A percentile compares a stretch with the other conserved stretches of the same genome.
Evolutionary conservation across 176 grass and related monocot species (phyloP).

Genomic region (Eragrostis curvula): DNA sequence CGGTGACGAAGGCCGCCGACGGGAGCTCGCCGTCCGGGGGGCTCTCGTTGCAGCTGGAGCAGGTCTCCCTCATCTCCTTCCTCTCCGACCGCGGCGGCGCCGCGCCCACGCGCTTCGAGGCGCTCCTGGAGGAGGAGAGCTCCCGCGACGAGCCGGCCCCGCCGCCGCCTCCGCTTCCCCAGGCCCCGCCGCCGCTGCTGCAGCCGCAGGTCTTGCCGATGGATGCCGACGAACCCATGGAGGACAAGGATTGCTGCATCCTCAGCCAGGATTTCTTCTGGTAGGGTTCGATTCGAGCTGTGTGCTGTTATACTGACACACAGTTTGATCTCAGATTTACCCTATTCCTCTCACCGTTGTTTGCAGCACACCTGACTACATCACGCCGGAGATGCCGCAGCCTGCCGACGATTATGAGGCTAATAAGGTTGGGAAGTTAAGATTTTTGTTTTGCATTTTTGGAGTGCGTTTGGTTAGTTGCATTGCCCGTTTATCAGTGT

Average conservation of each 20-base stretch:
- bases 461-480: not conserved
- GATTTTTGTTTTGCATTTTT: not conserved
- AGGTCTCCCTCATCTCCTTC: slow-evolving; percentile 57
- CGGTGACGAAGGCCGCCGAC: not conserved
- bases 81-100: not conserved
- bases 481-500: not conserved
- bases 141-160: not conserved
- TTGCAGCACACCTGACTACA: slow-evolving; percentile 90
- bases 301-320: not conserved
- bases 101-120: slow-evolving; percentile 49
- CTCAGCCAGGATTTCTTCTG: slow-evolving; percentile 99
- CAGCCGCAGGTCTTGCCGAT: not conserved
- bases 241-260: slow-evolving; percentile 76
- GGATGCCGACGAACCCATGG: slow-evolving; percentile 57
- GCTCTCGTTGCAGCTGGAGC: slow-evolving; percentile 72
- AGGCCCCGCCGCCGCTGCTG: not conserved
- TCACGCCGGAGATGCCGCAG: slow-evolving; percentile 82
- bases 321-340: not conserved
- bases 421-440: slow-evolving; percentile 56
- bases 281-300: slow-evolving; percentile 29
- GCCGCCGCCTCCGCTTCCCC: not conserved
- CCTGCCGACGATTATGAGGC: slow-evolving; percentile 50
- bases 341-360: not conserved
- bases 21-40: slow-evolving; percentile 53
- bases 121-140: slow-evolving; percentile 54